Percentiles rank a stretch among this genome's conserved stretches.
phyloP scores from a whole-genome alignment of 2,329 filamentous ascomycete species.

The Alternaria panax region DNA sequence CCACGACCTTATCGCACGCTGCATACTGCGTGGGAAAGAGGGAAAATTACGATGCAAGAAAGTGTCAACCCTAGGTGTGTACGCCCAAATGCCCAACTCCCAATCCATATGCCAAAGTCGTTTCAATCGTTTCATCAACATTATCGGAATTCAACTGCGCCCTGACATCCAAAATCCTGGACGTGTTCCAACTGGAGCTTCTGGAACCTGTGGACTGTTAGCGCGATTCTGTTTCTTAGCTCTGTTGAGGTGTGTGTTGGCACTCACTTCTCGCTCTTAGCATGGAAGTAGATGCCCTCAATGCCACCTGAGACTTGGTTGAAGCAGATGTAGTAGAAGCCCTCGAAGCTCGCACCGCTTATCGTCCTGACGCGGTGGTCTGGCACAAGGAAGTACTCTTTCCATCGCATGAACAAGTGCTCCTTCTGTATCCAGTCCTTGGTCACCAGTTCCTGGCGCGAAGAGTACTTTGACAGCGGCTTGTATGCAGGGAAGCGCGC shows the following conservation, averaged over 20 bases:
- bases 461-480: constrained; percentile 72
- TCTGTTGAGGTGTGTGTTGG: background rate
- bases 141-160: constrained; percentile 88
- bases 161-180: constrained; percentile 81
- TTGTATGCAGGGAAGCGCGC: constrained; percentile 86
- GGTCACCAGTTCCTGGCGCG: constrained; percentile 65
- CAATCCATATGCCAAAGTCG: no score
- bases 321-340: constrained; percentile 99
- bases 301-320: constrained; percentile 88
- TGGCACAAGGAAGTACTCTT: constrained; percentile 95
- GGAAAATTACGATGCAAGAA: constrained; percentile 38
- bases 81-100: constrained; percentile 25
- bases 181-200: constrained; percentile 91
- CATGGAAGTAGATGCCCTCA: constrained; percentile 96
- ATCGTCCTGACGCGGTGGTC: constrained; percentile 93
- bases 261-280: constrained; percentile 93
- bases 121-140: constrained; percentile 43
- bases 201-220: constrained; percentile 72
- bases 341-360: constrained; percentile 93
- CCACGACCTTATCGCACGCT: constrained; percentile 38
- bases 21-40: constrained; percentile 33
- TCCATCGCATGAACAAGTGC: constrained; percentile 98
- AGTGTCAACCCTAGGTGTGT: no score
- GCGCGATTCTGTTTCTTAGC: background rate
- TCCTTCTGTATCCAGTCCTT: constrained; percentile 79